These are phyloP conservation scores for Brasilioporus rufonigricans DNA, from an alignment of 768 basidiomycete genomes.

Conservation along the genomic window DNA sequence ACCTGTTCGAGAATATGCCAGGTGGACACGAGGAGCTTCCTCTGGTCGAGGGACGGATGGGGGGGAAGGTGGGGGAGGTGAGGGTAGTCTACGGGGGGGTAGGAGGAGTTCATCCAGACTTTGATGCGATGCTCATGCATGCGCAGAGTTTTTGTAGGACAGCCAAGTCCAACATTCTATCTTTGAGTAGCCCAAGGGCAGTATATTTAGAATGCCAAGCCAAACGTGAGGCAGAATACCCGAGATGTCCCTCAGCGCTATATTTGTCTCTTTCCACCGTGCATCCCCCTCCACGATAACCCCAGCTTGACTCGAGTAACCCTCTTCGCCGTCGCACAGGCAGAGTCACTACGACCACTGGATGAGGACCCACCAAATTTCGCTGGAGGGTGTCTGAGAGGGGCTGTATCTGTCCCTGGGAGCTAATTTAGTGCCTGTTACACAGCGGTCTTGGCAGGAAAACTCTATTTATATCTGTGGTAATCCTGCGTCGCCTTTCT, in stretches of 20 bases:
- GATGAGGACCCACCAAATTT: not conserved
- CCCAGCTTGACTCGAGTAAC: too few species aligned
- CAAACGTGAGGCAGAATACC: conserved; percentile 36
- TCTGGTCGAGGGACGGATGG: conserved; percentile 22
- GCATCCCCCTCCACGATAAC: not conserved
- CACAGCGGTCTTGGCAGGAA: conserved; percentile 30
- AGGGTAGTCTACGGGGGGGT: conserved; percentile 16
- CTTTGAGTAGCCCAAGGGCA: conserved; percentile 37
- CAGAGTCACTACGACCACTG: not conserved
- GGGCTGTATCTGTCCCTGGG: conserved; percentile 9
- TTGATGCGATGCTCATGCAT: conserved; percentile 15
- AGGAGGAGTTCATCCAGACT: conserved; percentile 28
- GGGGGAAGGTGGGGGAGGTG: conserved; percentile 8
- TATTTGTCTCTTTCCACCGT: conserved; percentile 16
- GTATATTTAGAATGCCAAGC: conserved; percentile 47
- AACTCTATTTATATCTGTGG: conserved; percentile 29
- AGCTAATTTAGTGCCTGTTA: conserved; percentile 31
- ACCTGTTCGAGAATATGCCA: conserved; percentile 50
- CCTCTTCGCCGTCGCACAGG: not conserved
- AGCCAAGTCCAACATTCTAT: conserved; percentile 47
- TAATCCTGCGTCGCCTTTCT: not conserved
- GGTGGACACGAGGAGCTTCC: conserved; percentile 40
- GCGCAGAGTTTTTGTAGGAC: conserved; percentile 38
- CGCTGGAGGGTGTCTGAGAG: not conserved
- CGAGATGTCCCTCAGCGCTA: conserved; percentile 24